Evolutionary conservation across 2,329 filamentous ascomycete genomes (phyloP).

Genomic region (Aspergillus transmontanensis): DNA sequence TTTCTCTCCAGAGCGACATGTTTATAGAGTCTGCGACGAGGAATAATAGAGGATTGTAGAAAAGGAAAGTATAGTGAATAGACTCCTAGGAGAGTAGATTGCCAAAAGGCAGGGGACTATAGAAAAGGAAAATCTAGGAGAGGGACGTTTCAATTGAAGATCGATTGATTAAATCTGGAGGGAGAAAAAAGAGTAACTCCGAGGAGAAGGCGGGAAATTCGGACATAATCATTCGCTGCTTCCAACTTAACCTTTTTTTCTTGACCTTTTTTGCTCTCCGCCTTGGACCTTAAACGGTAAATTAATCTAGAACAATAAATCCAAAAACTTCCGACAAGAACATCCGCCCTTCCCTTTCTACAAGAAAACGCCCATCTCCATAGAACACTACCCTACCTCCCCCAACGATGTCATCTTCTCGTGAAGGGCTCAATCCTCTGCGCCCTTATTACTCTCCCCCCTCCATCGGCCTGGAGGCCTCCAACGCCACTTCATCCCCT

Average conservation of each 20-base stretch:
- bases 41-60: not conserved
- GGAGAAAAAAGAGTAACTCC: slow-evolving; percentile 8
- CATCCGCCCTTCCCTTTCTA: not conserved
- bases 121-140: not conserved
- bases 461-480: slow-evolving; percentile 61
- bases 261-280: slow-evolving; percentile 4
- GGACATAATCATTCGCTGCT: slow-evolving; percentile 18
- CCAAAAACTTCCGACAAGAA: slow-evolving; percentile 3
- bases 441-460: slow-evolving; percentile 66
- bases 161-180: not conserved
- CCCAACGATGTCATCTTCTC: slow-evolving; percentile 46
- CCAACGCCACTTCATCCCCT: slow-evolving; percentile 39
- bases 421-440: slow-evolving; percentile 60
- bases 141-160: slow-evolving; percentile 2
- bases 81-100: not conserved
- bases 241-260: not conserved
- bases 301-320: not conserved
- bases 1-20: slow-evolving; percentile 40
- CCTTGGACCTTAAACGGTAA: not conserved
- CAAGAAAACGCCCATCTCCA: slow-evolving; percentile 1
- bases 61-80: not conserved
- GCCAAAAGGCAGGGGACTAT: not conserved
- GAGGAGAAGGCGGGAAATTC: slow-evolving; percentile 26
- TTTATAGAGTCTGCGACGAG: not conserved
- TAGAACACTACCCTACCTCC: not conserved